Evolutionary conservation across 371 early-diverging fungal genomes (phyloP).

Genomic region (Mucor irregularis): DNA sequence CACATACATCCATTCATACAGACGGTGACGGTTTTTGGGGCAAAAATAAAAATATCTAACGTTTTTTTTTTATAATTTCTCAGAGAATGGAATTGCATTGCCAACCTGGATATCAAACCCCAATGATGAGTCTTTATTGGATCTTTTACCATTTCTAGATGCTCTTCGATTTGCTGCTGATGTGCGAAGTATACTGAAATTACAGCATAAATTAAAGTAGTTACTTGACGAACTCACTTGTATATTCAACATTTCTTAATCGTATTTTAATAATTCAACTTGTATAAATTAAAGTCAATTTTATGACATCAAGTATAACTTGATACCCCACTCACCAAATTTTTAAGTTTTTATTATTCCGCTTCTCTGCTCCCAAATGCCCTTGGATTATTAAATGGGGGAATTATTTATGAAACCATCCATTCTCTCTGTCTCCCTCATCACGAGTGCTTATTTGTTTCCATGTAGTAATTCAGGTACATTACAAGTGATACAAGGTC

Average conservation of each 20-base stretch:
- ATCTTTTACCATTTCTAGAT: constrained; percentile 84
- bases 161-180: constrained; percentile 85
- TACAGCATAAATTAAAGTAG: constrained; percentile 6
- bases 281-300: no score
- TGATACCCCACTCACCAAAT: no score
- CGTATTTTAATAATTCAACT: not conserved
- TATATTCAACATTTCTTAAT: not conserved
- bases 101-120: constrained; percentile 81
- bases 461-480: no score
- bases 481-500: no score
- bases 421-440: no score
- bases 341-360: no score
- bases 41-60: not conserved
- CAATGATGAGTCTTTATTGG: constrained; percentile 80
- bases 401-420: no score
- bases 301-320: no score
- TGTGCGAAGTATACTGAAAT: constrained; percentile 66
- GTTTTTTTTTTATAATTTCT: not conserved
- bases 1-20: no score
- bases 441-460: no score
- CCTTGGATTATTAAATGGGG: no score
- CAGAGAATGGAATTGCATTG: constrained; percentile 87
- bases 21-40: not conserved
- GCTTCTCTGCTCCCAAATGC: no score
- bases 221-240: not conserved